Evolutionary conservation across 345 rosid species (phyloP).

Genomic region (Eucalyptus paniculata): DNA sequence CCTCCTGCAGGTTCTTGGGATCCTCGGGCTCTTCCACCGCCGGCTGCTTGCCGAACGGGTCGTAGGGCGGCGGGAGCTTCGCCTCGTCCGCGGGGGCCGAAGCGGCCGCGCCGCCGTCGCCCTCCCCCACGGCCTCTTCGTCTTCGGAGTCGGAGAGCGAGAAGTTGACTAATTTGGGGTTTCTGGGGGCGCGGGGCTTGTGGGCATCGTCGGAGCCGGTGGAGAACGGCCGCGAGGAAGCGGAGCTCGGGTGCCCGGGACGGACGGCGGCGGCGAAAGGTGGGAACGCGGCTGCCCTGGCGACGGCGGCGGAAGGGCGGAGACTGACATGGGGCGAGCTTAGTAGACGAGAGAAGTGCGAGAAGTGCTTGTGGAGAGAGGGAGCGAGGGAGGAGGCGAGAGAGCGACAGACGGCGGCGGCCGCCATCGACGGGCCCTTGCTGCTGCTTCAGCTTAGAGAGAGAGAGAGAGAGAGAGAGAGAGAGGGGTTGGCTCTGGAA

Average conservation of each 20-base stretch:
- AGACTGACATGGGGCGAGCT: background rate
- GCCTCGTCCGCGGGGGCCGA: background rate
- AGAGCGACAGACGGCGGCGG: background rate
- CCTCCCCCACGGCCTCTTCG: conserved; percentile 11
- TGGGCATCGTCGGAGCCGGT: background rate
- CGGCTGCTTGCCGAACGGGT: conserved; percentile 48
- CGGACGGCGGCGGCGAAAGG: background rate
- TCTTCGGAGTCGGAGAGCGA: conserved; percentile 44
- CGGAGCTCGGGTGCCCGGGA: no score
- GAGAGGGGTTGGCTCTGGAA: background rate
- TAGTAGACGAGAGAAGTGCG: background rate
- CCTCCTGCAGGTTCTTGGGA: conserved; percentile 47
- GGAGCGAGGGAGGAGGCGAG: background rate
- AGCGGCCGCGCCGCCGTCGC: background rate
- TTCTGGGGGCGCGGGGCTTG: background rate
- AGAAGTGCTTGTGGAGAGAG: background rate
- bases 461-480: background rate
- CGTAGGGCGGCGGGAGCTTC: conserved; percentile 54
- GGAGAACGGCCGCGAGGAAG: background rate
- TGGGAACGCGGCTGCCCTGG: background rate
- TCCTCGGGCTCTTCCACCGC: conserved; percentile 37
- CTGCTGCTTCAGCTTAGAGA: background rate
- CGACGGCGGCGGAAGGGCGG: background rate
- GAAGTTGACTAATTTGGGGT: conserved; percentile 32
- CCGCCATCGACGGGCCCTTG: background rate